Percentiles rank a stretch among this genome's conserved stretches.
These are phyloP conservation scores for Fonsecaea pugnacius DNA, from an alignment of 2,329 filamentous ascomycete species.

Conservation along the genomic window DNA sequence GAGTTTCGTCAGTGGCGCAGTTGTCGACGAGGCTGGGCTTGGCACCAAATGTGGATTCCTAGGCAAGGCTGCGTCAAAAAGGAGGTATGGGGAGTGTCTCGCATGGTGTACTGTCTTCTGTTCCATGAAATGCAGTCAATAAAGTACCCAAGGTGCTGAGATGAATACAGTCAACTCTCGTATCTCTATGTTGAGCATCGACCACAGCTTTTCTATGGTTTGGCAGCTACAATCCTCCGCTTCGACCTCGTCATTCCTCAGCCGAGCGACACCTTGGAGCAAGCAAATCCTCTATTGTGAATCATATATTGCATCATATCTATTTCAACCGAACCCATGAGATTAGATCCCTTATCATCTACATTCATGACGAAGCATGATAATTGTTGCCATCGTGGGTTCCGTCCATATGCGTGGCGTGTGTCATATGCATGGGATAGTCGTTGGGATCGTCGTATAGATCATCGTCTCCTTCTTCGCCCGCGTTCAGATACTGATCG, in stretches of 20 bases:
- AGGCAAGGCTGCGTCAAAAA: constrained; percentile 7
- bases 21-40: constrained; percentile 4
- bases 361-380: too few species aligned
- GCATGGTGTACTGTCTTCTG: background rate
- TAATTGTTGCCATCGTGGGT: too few species aligned
- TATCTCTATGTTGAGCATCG: background rate
- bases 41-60: background rate
- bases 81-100: background rate
- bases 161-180: background rate
- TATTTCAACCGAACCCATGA: too few species aligned
- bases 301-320: too few species aligned
- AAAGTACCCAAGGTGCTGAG: background rate
- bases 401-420: too few species aligned
- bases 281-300: too few species aligned
- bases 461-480: too few species aligned
- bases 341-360: too few species aligned
- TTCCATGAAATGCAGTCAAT: background rate
- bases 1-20: constrained; percentile 4
- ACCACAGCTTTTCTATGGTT: background rate
- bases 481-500: too few species aligned
- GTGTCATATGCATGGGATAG: too few species aligned
- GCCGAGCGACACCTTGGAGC: background rate
- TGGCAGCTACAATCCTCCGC: background rate
- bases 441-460: too few species aligned
- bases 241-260: too few species aligned